A percentile compares a stretch with the other conserved stretches of the same genome.
These are phyloP conservation scores for Juglanconis juglandina DNA, from an alignment of 2,329 filamentous ascomycete species.

Conservation along the genomic window DNA sequence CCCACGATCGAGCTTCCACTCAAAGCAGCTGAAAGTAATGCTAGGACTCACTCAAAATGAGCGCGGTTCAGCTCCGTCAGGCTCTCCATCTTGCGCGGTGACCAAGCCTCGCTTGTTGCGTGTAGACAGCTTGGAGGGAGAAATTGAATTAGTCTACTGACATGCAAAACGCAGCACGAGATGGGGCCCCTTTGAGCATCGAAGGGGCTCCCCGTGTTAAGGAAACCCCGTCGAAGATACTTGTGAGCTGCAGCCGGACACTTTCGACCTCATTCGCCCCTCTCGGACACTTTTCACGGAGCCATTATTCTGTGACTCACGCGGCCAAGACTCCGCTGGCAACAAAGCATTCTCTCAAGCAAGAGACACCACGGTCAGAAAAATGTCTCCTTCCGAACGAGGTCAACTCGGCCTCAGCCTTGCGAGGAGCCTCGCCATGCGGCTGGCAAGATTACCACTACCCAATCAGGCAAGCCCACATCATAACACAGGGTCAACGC, in stretches of 20 bases:
- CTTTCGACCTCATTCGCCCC: background rate
- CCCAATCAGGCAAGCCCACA: background rate
- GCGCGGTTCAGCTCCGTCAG: slow-evolving; percentile 14
- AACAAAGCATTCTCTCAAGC: background rate
- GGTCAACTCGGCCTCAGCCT: background rate
- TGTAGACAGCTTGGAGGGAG: background rate
- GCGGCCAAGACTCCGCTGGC: background rate
- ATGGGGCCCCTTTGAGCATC: background rate
- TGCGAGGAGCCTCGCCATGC: background rate
- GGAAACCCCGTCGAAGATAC: background rate
- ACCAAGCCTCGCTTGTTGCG: background rate
- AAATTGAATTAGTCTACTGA: background rate
- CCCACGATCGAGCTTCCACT: too few species aligned
- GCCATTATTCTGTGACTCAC: background rate
- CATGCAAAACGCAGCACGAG: background rate
- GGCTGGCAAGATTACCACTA: background rate
- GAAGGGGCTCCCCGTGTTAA: too few species aligned
- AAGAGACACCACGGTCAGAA: background rate
- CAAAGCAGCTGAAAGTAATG: background rate
- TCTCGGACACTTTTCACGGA: slow-evolving; percentile 12
- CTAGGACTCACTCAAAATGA: slow-evolving; percentile 9
- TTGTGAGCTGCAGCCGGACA: background rate
- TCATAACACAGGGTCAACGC: too few species aligned
- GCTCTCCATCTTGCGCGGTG: slow-evolving; percentile 3
- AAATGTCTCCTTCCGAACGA: background rate